Evolutionary conservation across 192 early-diverging fungal species (phyloP).

Genomic region (Linnemannia exigua): DNA sequence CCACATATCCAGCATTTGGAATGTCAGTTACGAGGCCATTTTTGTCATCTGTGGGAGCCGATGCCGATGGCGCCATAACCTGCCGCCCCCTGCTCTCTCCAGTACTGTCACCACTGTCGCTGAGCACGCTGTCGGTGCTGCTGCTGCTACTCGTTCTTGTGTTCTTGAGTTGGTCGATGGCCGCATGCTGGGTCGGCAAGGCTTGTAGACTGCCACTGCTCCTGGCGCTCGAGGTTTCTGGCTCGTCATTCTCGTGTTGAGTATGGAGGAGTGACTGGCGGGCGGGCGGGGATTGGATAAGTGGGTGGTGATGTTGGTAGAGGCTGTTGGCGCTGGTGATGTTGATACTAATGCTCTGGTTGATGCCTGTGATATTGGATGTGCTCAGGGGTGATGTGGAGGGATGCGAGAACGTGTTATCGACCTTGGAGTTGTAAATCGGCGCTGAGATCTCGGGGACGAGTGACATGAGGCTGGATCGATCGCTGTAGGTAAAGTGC

Average conservation of each 20-base stretch:
- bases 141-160: slow-evolving; percentile 18
- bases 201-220: background rate
- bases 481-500: slow-evolving; percentile 49
- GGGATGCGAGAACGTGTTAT: slow-evolving; percentile 26
- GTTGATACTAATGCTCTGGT: slow-evolving; percentile 56
- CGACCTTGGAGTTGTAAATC: slow-evolving; percentile 45
- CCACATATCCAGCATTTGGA: background rate
- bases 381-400: slow-evolving; percentile 34
- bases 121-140: slow-evolving; percentile 13
- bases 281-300: background rate
- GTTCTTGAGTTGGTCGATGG: background rate
- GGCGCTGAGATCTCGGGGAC: slow-evolving; percentile 31
- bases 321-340: slow-evolving; percentile 38
- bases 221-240: background rate
- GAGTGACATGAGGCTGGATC: slow-evolving; percentile 47
- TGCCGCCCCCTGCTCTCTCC: background rate
- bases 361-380: slow-evolving; percentile 33
- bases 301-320: slow-evolving; percentile 40
- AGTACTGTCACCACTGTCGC: slow-evolving; percentile 6
- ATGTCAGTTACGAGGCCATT: slow-evolving; percentile 3
- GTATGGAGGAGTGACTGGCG: slow-evolving; percentile 14
- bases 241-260: slow-evolving; percentile 29
- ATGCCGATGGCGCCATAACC: background rate
- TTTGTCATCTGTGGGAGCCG: background rate
- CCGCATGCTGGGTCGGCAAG: slow-evolving; percentile 5